These are phyloP conservation scores for Onygenales sp. DNA, from an alignment of 2,329 filamentous ascomycete genomes.

Conservation along the genomic window DNA sequence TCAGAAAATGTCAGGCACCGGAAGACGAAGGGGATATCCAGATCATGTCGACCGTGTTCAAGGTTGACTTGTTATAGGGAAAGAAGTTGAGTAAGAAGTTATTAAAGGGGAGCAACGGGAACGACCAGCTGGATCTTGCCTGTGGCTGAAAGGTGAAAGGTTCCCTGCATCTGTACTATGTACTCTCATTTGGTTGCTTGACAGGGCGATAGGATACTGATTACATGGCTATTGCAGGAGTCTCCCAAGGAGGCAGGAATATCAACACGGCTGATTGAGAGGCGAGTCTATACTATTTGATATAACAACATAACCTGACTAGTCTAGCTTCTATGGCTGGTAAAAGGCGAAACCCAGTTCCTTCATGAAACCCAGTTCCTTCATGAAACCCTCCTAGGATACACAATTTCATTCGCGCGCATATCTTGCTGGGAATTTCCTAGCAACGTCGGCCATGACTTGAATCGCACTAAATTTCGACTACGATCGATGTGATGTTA, in stretches of 20 bases:
- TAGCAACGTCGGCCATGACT: too few species aligned
- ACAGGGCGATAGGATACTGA: not conserved
- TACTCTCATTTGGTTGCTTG: not conserved
- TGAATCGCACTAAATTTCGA: too few species aligned
- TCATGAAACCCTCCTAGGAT: too few species aligned
- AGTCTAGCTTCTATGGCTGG: too few species aligned
- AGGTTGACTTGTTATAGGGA: not conserved
- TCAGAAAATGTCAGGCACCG: not conserved
- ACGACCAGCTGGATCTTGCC: not conserved
- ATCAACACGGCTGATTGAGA: not conserved
- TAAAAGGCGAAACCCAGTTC: too few species aligned
- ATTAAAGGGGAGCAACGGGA: not conserved
- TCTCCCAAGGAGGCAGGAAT: slow-evolving; percentile 5
- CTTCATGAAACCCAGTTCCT: too few species aligned
- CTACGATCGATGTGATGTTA: too few species aligned
- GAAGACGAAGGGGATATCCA: not conserved
- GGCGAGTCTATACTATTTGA: too few species aligned
- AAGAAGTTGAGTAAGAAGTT: not conserved
- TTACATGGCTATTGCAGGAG: not conserved
- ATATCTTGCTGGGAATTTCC: too few species aligned
- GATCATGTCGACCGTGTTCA: not conserved
- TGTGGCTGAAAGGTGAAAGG: not conserved
- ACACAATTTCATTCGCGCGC: too few species aligned
- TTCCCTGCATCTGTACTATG: not conserved
- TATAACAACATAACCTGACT: too few species aligned